Base-by-base conservation (phyloP, 1,284 basidiomycete species). In the Sphaerobolus stellatus region DNA sequence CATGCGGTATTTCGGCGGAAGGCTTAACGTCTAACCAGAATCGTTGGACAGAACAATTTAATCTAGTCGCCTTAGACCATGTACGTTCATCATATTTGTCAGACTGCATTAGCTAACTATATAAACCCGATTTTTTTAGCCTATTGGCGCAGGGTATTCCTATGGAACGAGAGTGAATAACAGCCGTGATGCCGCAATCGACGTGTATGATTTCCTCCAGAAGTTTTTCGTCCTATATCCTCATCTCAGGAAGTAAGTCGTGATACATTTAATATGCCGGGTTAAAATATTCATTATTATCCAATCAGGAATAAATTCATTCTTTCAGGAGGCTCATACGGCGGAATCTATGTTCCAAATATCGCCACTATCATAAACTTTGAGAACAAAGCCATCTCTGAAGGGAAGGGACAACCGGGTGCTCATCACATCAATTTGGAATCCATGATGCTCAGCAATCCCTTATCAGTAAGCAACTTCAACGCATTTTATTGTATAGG, bases 121-220 rank as follows among this genome's bases (percentile, higher is more conserved):
- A n/a, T 20, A 16, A 29, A 18, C 45, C 6, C 36, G n/a, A n/a
- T n/a, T 38, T 16, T 22, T 43, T n/a, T 30, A 70, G 69, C 70
- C 68, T 8, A 61, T 71, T 27, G 68, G 67, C 9, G 68, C 60
- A 2, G 68, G 69, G 8, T 68, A 63, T 45, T 72, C 69, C 1
- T 70, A 70, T 51, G 69, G 69, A 2, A 48, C 58, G 3, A 52
- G 30, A 1, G 66, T 71, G 1, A 67, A 68, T 51, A 70, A 65
- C 41, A 70, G 68, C 30, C 59, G 61, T 0, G 56, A 56, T 16
- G 66, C 68, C 2, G 69, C 68, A 1, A 45, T 61, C 38, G 71
- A 71, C 54, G 66, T 66, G 16, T 71, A 69, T 53, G 70, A 70
- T 56, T 73, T 71, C 54, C 41, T 72, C 28, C 68, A 71, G 50